Percentiles rank a stretch among this genome's conserved stretches.
phyloP scores from a whole-genome alignment of 768 basidiomycete genomes.

The Phanerochaete carnosa region DNA sequence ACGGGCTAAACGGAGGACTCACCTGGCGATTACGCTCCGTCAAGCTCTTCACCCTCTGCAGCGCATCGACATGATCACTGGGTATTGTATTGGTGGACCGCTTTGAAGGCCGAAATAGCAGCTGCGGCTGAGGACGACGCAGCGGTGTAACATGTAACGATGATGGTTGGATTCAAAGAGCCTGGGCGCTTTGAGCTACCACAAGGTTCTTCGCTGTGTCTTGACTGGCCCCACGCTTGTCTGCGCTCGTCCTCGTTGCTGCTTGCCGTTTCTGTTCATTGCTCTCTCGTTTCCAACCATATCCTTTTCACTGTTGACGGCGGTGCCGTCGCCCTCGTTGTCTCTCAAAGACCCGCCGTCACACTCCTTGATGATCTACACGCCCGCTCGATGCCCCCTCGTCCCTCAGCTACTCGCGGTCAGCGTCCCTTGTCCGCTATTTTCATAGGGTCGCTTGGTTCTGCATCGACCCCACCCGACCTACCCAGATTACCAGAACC shows the following conservation, averaged over 20 bases:
- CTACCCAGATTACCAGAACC: slow-evolving; percentile 72
- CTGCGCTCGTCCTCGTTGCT: not conserved
- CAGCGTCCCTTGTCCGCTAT: slow-evolving; percentile 61
- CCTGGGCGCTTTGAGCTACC: not conserved
- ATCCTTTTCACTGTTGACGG: slow-evolving; percentile 13
- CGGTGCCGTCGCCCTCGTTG: slow-evolving; percentile 10
- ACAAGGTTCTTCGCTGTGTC: not conserved
- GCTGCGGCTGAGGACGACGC: slow-evolving; percentile 63
- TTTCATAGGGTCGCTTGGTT: slow-evolving; percentile 54
- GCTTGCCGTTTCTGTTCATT: slow-evolving; percentile 2
- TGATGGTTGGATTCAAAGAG: slow-evolving; percentile 4
- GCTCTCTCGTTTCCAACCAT: slow-evolving; percentile 1
- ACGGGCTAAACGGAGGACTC: slow-evolving; percentile 22
- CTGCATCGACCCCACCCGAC: slow-evolving; percentile 35
- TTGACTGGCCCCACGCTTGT: slow-evolving; percentile 13
- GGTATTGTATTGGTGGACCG: slow-evolving; percentile 27
- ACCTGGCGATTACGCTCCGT: slow-evolving; percentile 75
- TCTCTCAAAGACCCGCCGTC: slow-evolving; percentile 2
- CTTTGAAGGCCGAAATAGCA: slow-evolving; percentile 30
- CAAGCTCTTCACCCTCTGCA: slow-evolving; percentile 68
- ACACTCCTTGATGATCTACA: slow-evolving; percentile 16
- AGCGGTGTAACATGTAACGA: slow-evolving; percentile 38
- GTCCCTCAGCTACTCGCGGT: slow-evolving; percentile 39
- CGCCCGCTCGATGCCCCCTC: slow-evolving; percentile 42
- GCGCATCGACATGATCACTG: slow-evolving; percentile 47